Base-by-base conservation (phyloP, 1,139 yeast genomes). In the Pichia sp. region DNA sequence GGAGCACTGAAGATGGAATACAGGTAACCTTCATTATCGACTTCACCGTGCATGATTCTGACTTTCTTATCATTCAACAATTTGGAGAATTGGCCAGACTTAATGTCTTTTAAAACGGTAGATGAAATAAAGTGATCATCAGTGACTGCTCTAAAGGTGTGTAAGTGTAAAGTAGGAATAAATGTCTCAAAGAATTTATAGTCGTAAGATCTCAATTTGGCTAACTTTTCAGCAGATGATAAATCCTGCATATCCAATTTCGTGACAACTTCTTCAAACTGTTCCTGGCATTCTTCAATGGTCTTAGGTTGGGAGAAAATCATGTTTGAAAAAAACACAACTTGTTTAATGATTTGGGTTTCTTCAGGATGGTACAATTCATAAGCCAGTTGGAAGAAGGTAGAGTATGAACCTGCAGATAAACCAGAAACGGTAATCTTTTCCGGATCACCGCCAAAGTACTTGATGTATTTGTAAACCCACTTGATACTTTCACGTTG, bases 101-200 rank as follows among this genome's bases (percentile, higher is more conserved):
- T 46, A 8, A 70, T 57, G 47, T 71, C 75, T 27, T 43, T 40
- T 10, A 69, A 53, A 22, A 70, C 44, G 11, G 53, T 50, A 1
- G 60, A 41, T 2, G 67, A 52, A 4, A 71, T 62, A 48, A 71
- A 69, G 19, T 63, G 54, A 35, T 58, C 63, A 52, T 71, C 75
- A 14, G 72, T 67, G 22, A 67, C 66, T n/a, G 73, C 72, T 51
- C 75, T 58, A 51, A 71, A 71, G 9, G 73, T 69, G 49, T 68
- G 72, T 18, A 59, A 39, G 15, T 58, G 54, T 47, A 71, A 54
- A 11, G 55, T 54, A 34, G 65, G 62, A 28, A 70, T 58, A 42
- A 60, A 56, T 24, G 62, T 62, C 40, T 58, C 67, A 34, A 69
- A 51, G n/a, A 52, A 47, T 12, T 42, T 40, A 3, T 49, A 33